Evolutionary conservation across 1,284 basidiomycete species (phyloP), one percentile per base, ranked within the genome.

Genomic region (Porodaedalea pini): DNA sequence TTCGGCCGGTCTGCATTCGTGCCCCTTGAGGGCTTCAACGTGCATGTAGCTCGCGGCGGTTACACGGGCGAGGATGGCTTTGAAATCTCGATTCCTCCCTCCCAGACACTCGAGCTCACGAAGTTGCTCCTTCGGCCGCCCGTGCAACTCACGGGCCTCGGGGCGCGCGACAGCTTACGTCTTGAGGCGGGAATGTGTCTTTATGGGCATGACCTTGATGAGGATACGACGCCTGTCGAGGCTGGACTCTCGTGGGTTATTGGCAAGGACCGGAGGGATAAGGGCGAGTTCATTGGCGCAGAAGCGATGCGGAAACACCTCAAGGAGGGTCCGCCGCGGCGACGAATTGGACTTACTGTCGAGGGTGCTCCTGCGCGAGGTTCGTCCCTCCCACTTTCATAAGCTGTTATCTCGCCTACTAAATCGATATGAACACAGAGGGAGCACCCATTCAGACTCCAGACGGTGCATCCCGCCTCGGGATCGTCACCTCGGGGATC

Each of bases 11-110:
- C 87, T 19, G 85, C 87, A 0, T 92, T 85, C 65, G 80, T 92
- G 17, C 81, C 86, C 0, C 79, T 97, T 39, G 84, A 86, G 61
- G 82, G 86, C 6, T 86, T 92, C 63, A 85, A 88, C 64, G 78
- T 94, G 58, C 97, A 98, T 69, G 85, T 99, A 34, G 92, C 94
- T 7, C 85, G 96, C n/a, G 93, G 93, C 21, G 96, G 97, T 3
- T 99, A 99, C 74, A 99, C 97, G 0, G 96, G 97, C 32, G 97
- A 99, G 74, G 96, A 99, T 70, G 97, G 96, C 0, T 98, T 99
- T 64, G 96, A 99, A 88, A 94, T 98, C 66, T 97, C 94, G 2
- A 89, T 98, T 47, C 92, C 93, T 1, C 91, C 92, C 1, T 76
- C 80, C 8, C 77, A 88, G 49, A 88, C 93, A 0, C 77, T 85